Evolutionary conservation across 208 protist species (phyloP).

Genomic region (Leishmania braziliensis): DNA sequence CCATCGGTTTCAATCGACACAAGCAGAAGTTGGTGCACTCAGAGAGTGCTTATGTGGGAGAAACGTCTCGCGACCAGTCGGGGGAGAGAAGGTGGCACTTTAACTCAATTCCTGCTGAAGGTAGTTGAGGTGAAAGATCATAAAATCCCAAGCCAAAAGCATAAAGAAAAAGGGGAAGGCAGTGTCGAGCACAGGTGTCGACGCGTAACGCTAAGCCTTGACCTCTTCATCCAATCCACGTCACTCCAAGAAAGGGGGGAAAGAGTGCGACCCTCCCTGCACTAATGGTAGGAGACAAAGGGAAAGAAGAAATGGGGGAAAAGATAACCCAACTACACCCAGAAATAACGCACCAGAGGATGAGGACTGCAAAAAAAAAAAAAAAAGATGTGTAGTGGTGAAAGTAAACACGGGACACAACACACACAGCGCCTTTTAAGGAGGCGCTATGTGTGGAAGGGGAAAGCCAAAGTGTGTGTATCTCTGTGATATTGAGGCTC

Average conservation of each 20-base stretch:
- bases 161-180: not conserved
- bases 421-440: not conserved
- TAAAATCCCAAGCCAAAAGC: not conserved
- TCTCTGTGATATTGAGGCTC: not conserved
- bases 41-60: not conserved
- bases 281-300: not conserved
- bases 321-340: not conserved
- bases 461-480: not conserved
- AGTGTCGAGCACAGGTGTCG: not conserved
- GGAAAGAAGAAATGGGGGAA: not conserved
- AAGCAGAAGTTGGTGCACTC: not conserved
- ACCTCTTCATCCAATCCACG: not conserved
- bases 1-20: conserved; percentile 9
- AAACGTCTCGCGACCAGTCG: not conserved
- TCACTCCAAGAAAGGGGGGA: not conserved
- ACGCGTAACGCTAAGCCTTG: not conserved
- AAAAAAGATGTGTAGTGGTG: conserved; percentile 3
- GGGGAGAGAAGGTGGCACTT: not conserved
- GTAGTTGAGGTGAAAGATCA: not conserved
- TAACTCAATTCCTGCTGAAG: not conserved
- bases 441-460: not conserved
- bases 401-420: not conserved
- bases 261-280: not conserved
- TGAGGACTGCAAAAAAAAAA: not conserved
- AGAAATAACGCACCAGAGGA: not conserved